phyloP scores from a whole-genome alignment of 1,284 basidiomycete genomes.

The Moesziomyces parantarcticus region DNA sequence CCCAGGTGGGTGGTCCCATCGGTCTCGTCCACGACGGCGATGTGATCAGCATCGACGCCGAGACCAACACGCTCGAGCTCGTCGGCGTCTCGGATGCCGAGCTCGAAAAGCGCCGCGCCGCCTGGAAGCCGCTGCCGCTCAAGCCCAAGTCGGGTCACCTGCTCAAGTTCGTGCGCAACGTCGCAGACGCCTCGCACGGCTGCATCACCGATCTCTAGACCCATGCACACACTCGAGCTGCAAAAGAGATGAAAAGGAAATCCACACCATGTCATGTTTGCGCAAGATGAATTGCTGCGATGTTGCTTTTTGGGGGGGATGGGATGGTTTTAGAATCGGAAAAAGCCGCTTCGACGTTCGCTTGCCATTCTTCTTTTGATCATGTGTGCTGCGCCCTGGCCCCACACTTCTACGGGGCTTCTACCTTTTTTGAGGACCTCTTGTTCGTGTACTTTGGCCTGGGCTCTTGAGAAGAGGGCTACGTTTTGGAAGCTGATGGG shows the following conservation, averaged over 20 bases:
- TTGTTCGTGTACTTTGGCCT: slow-evolving; percentile 59
- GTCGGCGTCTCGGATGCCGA: slow-evolving; percentile 76
- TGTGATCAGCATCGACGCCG: slow-evolving; percentile 79
- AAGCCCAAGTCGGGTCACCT: slow-evolving; percentile 79
- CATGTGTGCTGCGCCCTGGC: slow-evolving; percentile 48
- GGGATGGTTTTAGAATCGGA: slow-evolving; percentile 22
- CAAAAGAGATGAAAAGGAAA: background rate
- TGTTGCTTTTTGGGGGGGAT: no score
- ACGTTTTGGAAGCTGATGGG: slow-evolving; percentile 64
- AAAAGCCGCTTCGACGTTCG: slow-evolving; percentile 50
- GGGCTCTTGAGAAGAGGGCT: slow-evolving; percentile 54
- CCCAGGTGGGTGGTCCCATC: slow-evolving; percentile 88
- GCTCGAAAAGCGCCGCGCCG: slow-evolving; percentile 75
- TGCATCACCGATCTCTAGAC: slow-evolving; percentile 83
- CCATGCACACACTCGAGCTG: background rate
- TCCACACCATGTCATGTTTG: no score
- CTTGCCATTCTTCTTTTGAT: slow-evolving; percentile 58
- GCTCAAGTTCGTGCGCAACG: slow-evolving; percentile 64
- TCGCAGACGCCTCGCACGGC: slow-evolving; percentile 78
- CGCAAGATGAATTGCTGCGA: no score
- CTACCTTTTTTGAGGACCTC: slow-evolving; percentile 55
- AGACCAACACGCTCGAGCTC: slow-evolving; percentile 83
- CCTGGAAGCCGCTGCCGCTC: slow-evolving; percentile 83
- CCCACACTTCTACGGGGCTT: slow-evolving; percentile 64
- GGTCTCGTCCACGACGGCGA: slow-evolving; percentile 89